Base-by-base conservation (phyloP, 179 eudicot genomes). In the Silene coronaria region DNA sequence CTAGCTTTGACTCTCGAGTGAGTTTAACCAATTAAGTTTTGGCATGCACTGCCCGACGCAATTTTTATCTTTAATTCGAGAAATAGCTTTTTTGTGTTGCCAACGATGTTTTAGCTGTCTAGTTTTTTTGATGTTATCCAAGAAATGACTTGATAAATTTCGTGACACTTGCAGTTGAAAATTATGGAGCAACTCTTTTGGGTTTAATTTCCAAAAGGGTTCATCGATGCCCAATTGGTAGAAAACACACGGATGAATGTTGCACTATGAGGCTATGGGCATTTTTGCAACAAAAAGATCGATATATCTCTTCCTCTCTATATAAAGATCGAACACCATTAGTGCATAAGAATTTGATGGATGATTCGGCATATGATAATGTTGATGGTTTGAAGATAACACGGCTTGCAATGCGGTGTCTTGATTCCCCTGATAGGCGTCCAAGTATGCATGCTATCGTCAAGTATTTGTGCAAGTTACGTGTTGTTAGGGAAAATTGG, bases 301-400 rank as follows among this genome's bases (percentile, higher is more conserved):
- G 60, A n/a, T 57, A 16, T n/a, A 57, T 46, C 53, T 46, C 21
- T 57, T 57, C 60, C 9, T 57, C 60, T 57, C 60, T 57, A 57
- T 57, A 0, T 57, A 57, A 57, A 57, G 3, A 6, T n/a, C 22
- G 17, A 46, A 57, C 7, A 57, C 60, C 60, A 5, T 57, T 57
- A n/a, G 60, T 57, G 60, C 60, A 57, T 57, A 57, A 57, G 9
- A 57, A 57, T 57, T 57, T 57, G 60, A 57, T 57, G 60, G 60
- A 57, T n/a, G 23, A 57, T n/a, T 57, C 22, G 8, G 3, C 60
- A 57, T 57, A 57, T n/a, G 23, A 57, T 57, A 57, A 16, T 57
- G 60, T 57, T 6, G 22, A 57, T 9, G 9, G 60, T n/a, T 57
- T 57, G 60, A 57, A 57, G 22, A 57, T 57, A 57, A 19, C 22